Evolutionary conservation across 495 filamentous ascomycete species (phyloP).

Genomic region (Podospora pseudocomata): DNA sequence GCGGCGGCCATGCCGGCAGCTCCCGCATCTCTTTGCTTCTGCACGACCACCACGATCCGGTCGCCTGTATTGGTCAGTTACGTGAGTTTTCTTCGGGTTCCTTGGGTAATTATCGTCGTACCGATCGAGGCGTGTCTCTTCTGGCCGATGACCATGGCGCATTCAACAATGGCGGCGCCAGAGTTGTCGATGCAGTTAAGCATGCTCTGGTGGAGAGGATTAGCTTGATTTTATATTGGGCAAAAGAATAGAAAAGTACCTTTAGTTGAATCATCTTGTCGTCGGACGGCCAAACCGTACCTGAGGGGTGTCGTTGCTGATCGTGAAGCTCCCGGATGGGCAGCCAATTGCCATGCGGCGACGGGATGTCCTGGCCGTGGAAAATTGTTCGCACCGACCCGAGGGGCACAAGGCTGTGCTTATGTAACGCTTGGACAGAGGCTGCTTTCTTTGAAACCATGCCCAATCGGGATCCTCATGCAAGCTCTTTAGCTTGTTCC

Average conservation of each 20-base stretch:
- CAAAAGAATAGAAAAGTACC: slow-evolving; percentile 46
- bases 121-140: slow-evolving; percentile 87
- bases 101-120: slow-evolving; percentile 39
- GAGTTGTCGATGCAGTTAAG: slow-evolving; percentile 99
- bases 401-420: slow-evolving; percentile 1
- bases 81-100: neutral
- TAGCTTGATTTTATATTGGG: neutral
- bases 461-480: slow-evolving; percentile 23
- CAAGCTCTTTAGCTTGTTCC: slow-evolving; percentile 22
- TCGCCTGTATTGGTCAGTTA: slow-evolving; percentile 59
- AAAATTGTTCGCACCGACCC: slow-evolving; percentile 27
- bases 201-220: slow-evolving; percentile 64
- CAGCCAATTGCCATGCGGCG: slow-evolving; percentile 12
- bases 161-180: slow-evolving; percentile 95
- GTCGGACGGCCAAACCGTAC: slow-evolving; percentile 22
- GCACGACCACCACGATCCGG: slow-evolving; percentile 93
- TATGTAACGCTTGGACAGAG: slow-evolving; percentile 21
- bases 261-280: slow-evolving; percentile 96
- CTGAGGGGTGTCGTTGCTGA: slow-evolving; percentile 11
- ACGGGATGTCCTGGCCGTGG: neutral
- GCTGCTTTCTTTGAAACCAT: neutral
- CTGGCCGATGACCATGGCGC: slow-evolving; percentile 85
- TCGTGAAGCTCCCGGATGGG: neutral
- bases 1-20: slow-evolving; percentile 53
- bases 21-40: slow-evolving; percentile 75